A percentile compares a stretch with the other conserved stretches of the same genome.
These are phyloP conservation scores for Margaritispora aquatica DNA, from an alignment of 495 filamentous ascomycete genomes.

Conservation along the genomic window DNA sequence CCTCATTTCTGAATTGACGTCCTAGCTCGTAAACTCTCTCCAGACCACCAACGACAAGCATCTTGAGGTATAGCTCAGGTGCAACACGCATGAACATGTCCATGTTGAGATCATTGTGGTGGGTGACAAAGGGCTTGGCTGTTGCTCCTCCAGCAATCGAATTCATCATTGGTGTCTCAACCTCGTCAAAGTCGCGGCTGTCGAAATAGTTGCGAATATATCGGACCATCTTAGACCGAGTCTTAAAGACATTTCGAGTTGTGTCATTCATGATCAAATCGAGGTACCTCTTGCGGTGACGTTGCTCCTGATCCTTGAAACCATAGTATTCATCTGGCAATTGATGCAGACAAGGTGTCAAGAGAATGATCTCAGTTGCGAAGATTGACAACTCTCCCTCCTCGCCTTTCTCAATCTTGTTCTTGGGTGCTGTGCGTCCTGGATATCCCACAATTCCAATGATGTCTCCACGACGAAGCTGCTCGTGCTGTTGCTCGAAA, in stretches of 20 bases:
- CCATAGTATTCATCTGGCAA: conserved; percentile 89
- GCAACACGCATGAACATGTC: conserved; percentile 93
- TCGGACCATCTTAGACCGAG: conserved; percentile 74
- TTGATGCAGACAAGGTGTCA: conserved; percentile 90
- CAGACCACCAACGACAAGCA: conserved; percentile 88
- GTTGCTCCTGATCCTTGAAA: conserved; percentile 89
- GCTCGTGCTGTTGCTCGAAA: conserved; percentile 84
- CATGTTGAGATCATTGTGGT: conserved; percentile 91
- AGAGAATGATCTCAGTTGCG: conserved; percentile 73
- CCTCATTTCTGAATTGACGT: conserved; percentile 89
- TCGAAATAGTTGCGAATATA: conserved; percentile 88
- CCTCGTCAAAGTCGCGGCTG: conserved; percentile 76
- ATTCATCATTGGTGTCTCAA: conserved; percentile 99
- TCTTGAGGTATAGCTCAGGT: conserved; percentile 93
- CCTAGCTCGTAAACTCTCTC: conserved; percentile 93
- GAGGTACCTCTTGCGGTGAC: conserved; percentile 85
- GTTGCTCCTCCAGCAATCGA: conserved; percentile 92
- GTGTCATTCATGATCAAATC: conserved; percentile 85
- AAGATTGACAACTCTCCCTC: conserved; percentile 93
- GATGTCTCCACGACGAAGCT: conserved; percentile 84
- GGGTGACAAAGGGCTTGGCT: conserved; percentile 89
- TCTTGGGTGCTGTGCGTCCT: conserved; percentile 86
- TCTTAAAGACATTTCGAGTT: conserved; percentile 72
- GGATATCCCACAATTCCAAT: conserved; percentile 85
- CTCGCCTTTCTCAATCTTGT: conserved; percentile 54